Evolutionary conservation across 352 stramenopile species (phyloP), one percentile per base, ranked within the genome.

Genomic region (Phytophthora capsici): DNA sequence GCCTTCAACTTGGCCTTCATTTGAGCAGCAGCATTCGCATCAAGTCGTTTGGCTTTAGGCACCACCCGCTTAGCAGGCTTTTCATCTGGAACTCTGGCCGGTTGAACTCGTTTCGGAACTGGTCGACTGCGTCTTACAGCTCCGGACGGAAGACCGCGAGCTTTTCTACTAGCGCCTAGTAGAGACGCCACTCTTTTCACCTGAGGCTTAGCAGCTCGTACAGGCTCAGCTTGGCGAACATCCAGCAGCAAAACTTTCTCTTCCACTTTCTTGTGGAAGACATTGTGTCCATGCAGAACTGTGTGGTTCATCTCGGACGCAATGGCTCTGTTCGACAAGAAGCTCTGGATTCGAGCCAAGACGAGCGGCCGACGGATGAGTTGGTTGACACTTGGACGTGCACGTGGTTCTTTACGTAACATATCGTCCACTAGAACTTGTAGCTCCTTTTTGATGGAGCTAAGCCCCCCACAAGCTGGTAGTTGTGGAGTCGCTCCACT

Each of bases 291-390:
- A 54, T 93, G 84, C 1, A 91, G 67, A 25, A 91, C 79, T 14
- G 84, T 91, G 69, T 91, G 84, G 38, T 71, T 84, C 22, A 93
- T 57, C 41, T 88, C 84, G n/a, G 84, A 71, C 4, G 69, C 69
- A 23, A 91, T 37, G 0, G 77, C 82, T 23, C 60, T 71, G 22
- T 84, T 73, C 4, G 75, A 89, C 22, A 93, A 64, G 38, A 93
- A 91, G 5, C 44, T 65, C 38, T 90, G 82, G 47, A 90, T 90
- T 13, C 80, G 70, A n/a, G 76, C 75, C 49, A 88, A 60, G 8
- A 93, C 64, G n/a, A 91, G 50, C 8, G 80, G 81, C 14, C 59
- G 59, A 49, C 74, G 77, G 37, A 93, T 77, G 16, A 93, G 52
- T 34, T 82, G 69, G 53, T 85, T 89, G 36, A 91, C 76, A 55